A percentile compares a stretch with the other conserved stretches of the same genome.
Conservation (phyloP, 768 basidiomycete species). For the Fomitopsis serialis region DNA sequence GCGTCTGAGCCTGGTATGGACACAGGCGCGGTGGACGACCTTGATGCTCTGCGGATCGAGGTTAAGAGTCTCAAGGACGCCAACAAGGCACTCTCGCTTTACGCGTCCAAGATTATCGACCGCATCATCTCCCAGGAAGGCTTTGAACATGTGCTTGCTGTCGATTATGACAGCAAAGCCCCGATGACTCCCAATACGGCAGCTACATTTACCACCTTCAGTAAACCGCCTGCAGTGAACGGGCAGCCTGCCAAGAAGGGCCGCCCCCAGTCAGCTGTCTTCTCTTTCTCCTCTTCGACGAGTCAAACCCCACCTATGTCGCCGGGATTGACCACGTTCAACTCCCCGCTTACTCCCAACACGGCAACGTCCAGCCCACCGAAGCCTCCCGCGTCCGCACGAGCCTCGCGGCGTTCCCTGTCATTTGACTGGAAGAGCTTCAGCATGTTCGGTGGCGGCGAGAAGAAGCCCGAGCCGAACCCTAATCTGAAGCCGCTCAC, state of each 20-base stretch:
- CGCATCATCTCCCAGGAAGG: slow-evolving; percentile 95
- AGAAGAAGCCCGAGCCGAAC: slow-evolving; percentile 53
- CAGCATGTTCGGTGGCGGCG: slow-evolving; percentile 60
- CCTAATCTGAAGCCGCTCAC: slow-evolving; percentile 65
- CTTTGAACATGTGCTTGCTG: slow-evolving; percentile 94
- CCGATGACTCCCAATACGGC: slow-evolving; percentile 42
- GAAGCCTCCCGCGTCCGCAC: slow-evolving; percentile 17
- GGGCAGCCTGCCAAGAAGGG: slow-evolving; percentile 32
- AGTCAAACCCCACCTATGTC: slow-evolving; percentile 31
- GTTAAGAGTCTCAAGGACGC: slow-evolving; percentile 92
- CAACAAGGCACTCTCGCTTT: slow-evolving; percentile 91
- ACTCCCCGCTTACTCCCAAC: slow-evolving; percentile 16
- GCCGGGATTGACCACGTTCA: slow-evolving; percentile 31
- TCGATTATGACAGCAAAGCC: slow-evolving; percentile 72
- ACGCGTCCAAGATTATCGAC: slow-evolving; percentile 97
- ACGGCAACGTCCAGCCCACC: slow-evolving; percentile 20
- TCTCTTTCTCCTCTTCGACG: slow-evolving; percentile 31
- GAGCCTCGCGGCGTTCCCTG: slow-evolving; percentile 61
- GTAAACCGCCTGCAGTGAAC: slow-evolving; percentile 12
- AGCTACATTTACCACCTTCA: slow-evolving; percentile 26
- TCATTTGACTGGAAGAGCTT: slow-evolving; percentile 84
- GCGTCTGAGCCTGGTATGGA: slow-evolving; percentile 37
- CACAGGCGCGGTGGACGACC: slow-evolving; percentile 44
- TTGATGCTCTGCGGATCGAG: slow-evolving; percentile 76
- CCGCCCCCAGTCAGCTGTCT: slow-evolving; percentile 59